Evolutionary conservation across 169 alveolate genomes (phyloP).

Genomic region (Blepharisma undulans): DNA sequence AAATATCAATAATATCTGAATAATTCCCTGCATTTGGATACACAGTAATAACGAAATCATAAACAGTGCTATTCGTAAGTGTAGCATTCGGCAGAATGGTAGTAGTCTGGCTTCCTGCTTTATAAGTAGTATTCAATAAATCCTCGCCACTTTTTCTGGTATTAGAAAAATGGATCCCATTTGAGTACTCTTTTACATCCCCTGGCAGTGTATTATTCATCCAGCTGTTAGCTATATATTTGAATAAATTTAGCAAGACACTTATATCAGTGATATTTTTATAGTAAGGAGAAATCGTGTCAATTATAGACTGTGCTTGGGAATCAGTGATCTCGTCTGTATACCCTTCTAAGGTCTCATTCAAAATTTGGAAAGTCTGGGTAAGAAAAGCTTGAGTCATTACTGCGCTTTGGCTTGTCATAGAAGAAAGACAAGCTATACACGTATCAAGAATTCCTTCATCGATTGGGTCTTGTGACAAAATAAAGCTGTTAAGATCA

Average conservation of each 20-base stretch:
- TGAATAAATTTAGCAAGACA: not conserved
- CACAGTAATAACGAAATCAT: not conserved
- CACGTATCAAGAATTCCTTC: not conserved
- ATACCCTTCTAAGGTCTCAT: not conserved
- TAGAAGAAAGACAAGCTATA: not conserved
- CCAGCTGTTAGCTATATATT: not conserved
- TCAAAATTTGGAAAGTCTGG: not conserved
- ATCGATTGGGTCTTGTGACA: not conserved
- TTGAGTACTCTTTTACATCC: not conserved
- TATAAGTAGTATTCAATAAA: not conserved
- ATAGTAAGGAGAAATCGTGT: not conserved
- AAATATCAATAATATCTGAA: not conserved
- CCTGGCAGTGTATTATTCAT: not conserved
- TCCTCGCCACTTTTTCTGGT: not conserved
- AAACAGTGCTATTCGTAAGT: not conserved
- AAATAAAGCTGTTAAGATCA: not conserved
- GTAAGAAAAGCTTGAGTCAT: not conserved
- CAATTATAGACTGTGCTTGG: not conserved
- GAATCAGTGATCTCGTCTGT: not conserved
- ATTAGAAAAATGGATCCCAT: not conserved
- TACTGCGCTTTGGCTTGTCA: not conserved
- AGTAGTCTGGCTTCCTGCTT: not conserved
- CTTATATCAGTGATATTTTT: not conserved
- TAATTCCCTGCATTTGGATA: not conserved
- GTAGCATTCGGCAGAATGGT: not conserved